These are phyloP conservation scores for Colletotrichum tamarilloi DNA, from an alignment of 2,329 filamentous ascomycete species.

Conservation along the genomic window DNA sequence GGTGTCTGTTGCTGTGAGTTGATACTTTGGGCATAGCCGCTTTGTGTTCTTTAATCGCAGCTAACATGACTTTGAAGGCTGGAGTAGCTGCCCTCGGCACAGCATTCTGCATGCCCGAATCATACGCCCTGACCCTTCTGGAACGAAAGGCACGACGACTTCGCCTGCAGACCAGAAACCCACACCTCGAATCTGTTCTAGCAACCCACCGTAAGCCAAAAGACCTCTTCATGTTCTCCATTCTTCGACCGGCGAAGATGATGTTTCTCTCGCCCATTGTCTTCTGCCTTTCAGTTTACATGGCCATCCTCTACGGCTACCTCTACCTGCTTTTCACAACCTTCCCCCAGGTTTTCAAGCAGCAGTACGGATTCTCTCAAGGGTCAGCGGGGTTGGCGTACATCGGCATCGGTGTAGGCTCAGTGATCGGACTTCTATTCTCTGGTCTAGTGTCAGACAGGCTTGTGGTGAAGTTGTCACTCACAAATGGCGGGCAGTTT, in stretches of 20 bases:
- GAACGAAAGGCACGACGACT: slow-evolving; percentile 54
- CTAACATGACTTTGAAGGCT: slow-evolving; percentile 5
- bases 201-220: slow-evolving; percentile 49
- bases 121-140: slow-evolving; percentile 59
- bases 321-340: slow-evolving; percentile 63
- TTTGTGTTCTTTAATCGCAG: no score
- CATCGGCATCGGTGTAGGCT: slow-evolving; percentile 8
- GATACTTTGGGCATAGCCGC: no score
- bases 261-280: slow-evolving; percentile 41
- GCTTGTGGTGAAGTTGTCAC: slow-evolving; percentile 6
- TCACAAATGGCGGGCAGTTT: slow-evolving; percentile 27
- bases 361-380: slow-evolving; percentile 48
- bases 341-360: slow-evolving; percentile 57
- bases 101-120: slow-evolving; percentile 56
- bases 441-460: slow-evolving; percentile 15
- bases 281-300: slow-evolving; percentile 44
- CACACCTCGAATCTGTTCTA: slow-evolving; percentile 64
- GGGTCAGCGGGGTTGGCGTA: slow-evolving; percentile 32
- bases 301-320: slow-evolving; percentile 59
- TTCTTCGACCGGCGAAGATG: slow-evolving; percentile 60
- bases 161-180: slow-evolving; percentile 63
- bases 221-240: slow-evolving; percentile 55
- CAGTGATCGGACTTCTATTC: slow-evolving; percentile 3
- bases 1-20: slow-evolving; percentile 48
- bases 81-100: slow-evolving; percentile 49